Base-by-base conservation (phyloP, 176 grass and related monocot genomes). In the Canna indica region DNA sequence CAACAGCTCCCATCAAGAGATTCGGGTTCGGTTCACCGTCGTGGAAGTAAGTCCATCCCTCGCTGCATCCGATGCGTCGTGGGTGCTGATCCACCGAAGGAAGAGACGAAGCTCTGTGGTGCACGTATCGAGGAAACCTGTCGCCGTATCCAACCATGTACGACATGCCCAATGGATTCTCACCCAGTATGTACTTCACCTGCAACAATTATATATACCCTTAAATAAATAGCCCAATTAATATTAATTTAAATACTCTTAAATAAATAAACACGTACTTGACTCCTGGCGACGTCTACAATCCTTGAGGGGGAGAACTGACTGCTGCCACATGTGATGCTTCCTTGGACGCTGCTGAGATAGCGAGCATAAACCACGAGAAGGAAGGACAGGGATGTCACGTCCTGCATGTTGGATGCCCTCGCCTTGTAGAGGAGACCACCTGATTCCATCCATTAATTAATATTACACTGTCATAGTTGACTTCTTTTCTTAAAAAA, bases 81-180 rank as follows among this genome's bases (percentile, higher is more conserved):
- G 78, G 79, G 44, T 81, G 78, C 39, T 74, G 73, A 69, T 85
- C 87, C 63, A 78, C 79, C 4, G 92, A 90, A 70, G 88, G 81
- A 36, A 99, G 87, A 18, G 94, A 85, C 0, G 94, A 82, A 0
- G 75, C 94, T 1, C 86, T 73, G 69, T 93, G 94, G 81, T 93
- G 89, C 59, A 90, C 84, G 18, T 75, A 26, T 0, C 59, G 76
- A 0, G 94, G 94, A 44, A 73, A 97, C 59, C 76, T 87, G 0
- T 22, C 12, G 38, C 94, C 86, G 67, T 85, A 99, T 0, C 94
- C 94, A 0, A 93, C 88, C 59, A 99, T 79, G 81, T 99, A 99
- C 73, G 86, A 85, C 28, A 87, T 90, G 26, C 53, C 67, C 22
- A 67, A 70, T 7, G 94, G 89, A 73, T 90, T 99, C 3, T 79